Evolutionary conservation across 2,329 filamentous ascomycete species (phyloP), one percentile per base, ranked within the genome.

Genomic region (Graphiopsis chlorocephala): DNA sequence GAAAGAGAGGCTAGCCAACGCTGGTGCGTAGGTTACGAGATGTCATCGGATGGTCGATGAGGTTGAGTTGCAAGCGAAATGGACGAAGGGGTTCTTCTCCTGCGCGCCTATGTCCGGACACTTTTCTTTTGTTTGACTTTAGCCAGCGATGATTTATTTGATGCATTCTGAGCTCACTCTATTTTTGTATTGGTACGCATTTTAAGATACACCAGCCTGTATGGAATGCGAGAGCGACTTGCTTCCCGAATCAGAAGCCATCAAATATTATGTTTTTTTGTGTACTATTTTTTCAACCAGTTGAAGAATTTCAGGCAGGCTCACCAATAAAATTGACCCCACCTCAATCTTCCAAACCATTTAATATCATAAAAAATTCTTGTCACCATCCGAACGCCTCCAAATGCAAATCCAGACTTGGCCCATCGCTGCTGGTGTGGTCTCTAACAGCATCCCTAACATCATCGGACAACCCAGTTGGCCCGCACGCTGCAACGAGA

Each of bases 401-500:
- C 26, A 68, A 55, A 64, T 67, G 67, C 60, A 69, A 61, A 25
- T 67, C 56, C 6, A 72, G 56, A 58, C 66, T 64, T 23, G 69
- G 68, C 29, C 67, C 65, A 7, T 52, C 62, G 3, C 56, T 42
- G 35, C 61, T 56, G 35, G 63, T 61, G n/a, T 58, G 42, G 14
- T 62, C 52, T 14, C 38, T 33, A 5, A 69, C 68, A 20, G 68
- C 68, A 11, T 55, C 35, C n/a, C 66, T 47, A 1, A 68, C 50
- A 23, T 23, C 33, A 7, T 62, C 31, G 14, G 48, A 25, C 31
- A 75, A 63, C 3, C 73, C 73, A 35, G 70, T 63, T 4, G 71
- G 72, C 11, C 69, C 73, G n/a, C 73, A 72, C 17, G 72, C 73
- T 29, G 73, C 69, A 6, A 69, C 70, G 23, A 72, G 42, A 11